Base-by-base conservation (phyloP, 176 grass and related monocot species). In the Dactylis glomerata region DNA sequence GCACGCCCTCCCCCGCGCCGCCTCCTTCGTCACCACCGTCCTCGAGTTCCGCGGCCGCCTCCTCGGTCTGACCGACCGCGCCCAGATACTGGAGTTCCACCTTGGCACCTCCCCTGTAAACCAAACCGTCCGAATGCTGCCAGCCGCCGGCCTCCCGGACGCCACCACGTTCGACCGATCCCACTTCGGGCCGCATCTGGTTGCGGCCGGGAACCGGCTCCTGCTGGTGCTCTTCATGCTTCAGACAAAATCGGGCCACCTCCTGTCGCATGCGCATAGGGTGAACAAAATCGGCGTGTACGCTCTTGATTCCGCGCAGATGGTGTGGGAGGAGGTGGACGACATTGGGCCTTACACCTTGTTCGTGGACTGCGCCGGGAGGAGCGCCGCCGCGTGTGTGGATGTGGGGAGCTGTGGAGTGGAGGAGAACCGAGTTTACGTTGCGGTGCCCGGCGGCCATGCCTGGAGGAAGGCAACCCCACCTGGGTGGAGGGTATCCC, bases 181-280 rank as follows among this genome's bases (percentile, higher is more conserved):
- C 55, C 17, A 6, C 11, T 86, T 73, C 19, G 74, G 88, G 5
- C 74, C 84, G 5, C 65, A 52, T 19, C 58, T 86, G 65, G 88
- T 64, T 23, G 73, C 56, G 9, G 74, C 79, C 11, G 73, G 84
- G 22, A 22, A 83, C 8, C 84, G 45, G 17, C 52, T 86, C 16
- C 84, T 90, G 74, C 56, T 86, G 22, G 79, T 86, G 65, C 88
- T 90, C 63, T 86, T 86, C 79, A 71, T 90, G 63, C 20, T 86
- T 75, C 3, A 10, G n/a, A 22, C 80, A 6, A 44, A 73, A 2
- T 2, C 5, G 22, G 24, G 12, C 73, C 0, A 17, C 14, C 0
- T 55, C 14, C 0, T 55, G 15, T 0, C 38, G 22, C 28, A 12
- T 12, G 17, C 0, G 7, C 27, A 6, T 54, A 32, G 6, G 27